Conservation (phyloP, 768 basidiomycete species). For the Termitomyces sp. region DNA sequence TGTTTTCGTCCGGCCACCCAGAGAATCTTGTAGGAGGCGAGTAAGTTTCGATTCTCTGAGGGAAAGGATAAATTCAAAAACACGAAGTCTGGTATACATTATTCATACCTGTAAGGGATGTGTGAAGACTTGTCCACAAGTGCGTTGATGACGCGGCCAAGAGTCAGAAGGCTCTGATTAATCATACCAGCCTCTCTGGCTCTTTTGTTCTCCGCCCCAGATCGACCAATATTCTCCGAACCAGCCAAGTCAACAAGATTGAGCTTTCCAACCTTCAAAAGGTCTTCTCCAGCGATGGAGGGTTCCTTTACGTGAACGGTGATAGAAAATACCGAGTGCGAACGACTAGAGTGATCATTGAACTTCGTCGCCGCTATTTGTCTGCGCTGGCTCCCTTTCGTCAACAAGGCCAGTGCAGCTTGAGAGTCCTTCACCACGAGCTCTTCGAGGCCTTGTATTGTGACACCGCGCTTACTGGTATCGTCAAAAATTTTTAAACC, state of each 20-base stretch:
- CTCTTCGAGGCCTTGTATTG: conserved; percentile 95
- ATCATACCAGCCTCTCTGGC: conserved; percentile 99
- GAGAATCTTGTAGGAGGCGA: conserved; percentile 95
- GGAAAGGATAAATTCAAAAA: neutral
- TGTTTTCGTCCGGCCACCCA: conserved; percentile 95
- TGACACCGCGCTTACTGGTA: conserved; percentile 76
- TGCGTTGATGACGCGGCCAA: conserved; percentile 94
- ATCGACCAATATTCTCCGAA: conserved; percentile 94
- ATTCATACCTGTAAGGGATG: conserved; percentile 84
- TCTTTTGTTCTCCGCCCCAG: conserved; percentile 91
- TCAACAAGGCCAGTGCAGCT: conserved; percentile 78
- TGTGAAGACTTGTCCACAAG: conserved; percentile 89
- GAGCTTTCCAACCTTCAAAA: conserved; percentile 89
- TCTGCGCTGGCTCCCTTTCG: conserved; percentile 84
- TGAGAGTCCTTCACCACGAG: conserved; percentile 73
- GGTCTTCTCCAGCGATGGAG: conserved; percentile 72
- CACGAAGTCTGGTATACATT: neutral
- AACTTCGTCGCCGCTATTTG: conserved; percentile 96
- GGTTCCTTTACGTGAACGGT: conserved; percentile 90
- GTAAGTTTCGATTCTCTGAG: conserved; percentile 93
- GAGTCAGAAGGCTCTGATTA: conserved; percentile 93
- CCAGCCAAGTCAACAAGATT: conserved; percentile 98
- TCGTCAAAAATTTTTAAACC: conserved; percentile 93
- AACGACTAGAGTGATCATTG: conserved; percentile 96
- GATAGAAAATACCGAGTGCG: conserved; percentile 96